Conservation (phyloP, 192 early-diverging fungal species). For the Gamsiella multidivaricata region DNA sequence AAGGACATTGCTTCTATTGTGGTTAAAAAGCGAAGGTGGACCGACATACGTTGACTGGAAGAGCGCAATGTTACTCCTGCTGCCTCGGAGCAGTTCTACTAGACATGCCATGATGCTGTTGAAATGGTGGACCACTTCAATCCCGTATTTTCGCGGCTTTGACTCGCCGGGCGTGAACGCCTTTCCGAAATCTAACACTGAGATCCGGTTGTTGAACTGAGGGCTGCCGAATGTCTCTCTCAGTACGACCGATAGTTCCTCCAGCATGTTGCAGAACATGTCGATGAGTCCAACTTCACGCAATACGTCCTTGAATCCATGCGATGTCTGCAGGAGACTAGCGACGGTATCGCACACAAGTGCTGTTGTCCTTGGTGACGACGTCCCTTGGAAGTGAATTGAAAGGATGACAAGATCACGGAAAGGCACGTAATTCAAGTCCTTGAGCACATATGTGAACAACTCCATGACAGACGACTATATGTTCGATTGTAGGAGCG, state of each 20-base stretch:
- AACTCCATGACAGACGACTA: conserved; percentile 63
- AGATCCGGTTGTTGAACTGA: conserved; percentile 55
- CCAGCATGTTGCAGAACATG: conserved; percentile 64
- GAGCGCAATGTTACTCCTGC: conserved; percentile 55
- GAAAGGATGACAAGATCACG: conserved; percentile 64
- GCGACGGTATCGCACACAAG: conserved; percentile 59
- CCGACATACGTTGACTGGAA: conserved; percentile 62
- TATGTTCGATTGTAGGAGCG: background rate
- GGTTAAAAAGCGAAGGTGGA: background rate
- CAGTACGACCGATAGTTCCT: conserved; percentile 61
- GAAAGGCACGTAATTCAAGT: conserved; percentile 74
- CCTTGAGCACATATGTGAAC: conserved; percentile 63
- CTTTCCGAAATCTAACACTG: conserved; percentile 46
- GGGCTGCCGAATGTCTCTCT: conserved; percentile 47
- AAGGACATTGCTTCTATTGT: background rate
- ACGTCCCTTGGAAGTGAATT: conserved; percentile 65
- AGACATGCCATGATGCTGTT: conserved; percentile 63
- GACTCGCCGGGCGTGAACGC: conserved; percentile 30
- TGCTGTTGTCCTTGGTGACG: conserved; percentile 59
- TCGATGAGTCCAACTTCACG: conserved; percentile 72
- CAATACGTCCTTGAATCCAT: conserved; percentile 63
- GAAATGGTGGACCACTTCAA: conserved; percentile 64
- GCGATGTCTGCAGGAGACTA: conserved; percentile 56
- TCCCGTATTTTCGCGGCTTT: conserved; percentile 53
- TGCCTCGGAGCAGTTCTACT: conserved; percentile 56